Conservation (phyloP, 148 eudicot species). For the Spergularia bocconei region DNA sequence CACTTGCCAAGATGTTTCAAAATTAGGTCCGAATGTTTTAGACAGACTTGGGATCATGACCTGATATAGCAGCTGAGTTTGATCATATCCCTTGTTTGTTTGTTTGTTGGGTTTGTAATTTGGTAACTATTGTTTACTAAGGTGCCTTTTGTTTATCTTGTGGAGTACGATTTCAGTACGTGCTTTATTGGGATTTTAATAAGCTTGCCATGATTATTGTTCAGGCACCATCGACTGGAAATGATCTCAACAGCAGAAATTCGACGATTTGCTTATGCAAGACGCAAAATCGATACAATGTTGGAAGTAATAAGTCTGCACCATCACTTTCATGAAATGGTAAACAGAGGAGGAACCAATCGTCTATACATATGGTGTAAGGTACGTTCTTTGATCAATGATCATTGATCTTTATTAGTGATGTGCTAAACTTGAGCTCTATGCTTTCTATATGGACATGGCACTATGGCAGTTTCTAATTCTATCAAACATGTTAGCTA, state of each 20-base stretch:
- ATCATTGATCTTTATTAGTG: too few relatives aligned
- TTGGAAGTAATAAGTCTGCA: too few relatives aligned
- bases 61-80: not conserved
- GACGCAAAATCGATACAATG: too few relatives aligned
- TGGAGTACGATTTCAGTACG: constrained; percentile 12
- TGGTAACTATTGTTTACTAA: not conserved
- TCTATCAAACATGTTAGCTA: too few relatives aligned
- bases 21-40: not conserved
- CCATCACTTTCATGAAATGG: too few relatives aligned
- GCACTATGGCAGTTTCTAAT: too few relatives aligned
- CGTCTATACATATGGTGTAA: too few relatives aligned
- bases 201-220: constrained; percentile 7
- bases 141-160: not conserved
- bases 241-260: constrained; percentile 2
- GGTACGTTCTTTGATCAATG: too few relatives aligned
- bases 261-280: too few relatives aligned
- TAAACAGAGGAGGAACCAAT: too few relatives aligned
- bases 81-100: not conserved
- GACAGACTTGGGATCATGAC: not conserved
- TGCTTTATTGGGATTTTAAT: not conserved
- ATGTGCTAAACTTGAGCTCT: too few relatives aligned
- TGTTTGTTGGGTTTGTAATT: not conserved
- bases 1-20: not conserved
- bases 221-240: constrained; percentile 36
- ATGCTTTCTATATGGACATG: too few relatives aligned